Evolutionary conservation across 164 flowering plant species (phyloP), one percentile per base, ranked within the genome.

Genomic region (Stephania japonica): DNA sequence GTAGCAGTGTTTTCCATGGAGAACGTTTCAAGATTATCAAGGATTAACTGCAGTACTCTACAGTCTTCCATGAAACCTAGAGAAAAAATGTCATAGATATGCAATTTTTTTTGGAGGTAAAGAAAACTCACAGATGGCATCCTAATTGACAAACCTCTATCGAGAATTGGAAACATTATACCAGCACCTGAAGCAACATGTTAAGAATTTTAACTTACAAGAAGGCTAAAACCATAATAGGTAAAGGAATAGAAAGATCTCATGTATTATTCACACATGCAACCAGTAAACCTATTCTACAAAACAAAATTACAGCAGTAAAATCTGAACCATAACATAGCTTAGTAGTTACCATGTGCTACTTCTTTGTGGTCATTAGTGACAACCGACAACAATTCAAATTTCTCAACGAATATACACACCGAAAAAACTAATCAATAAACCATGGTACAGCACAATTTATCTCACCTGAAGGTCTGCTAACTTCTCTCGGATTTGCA

Each of bases 401-500:
- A 56, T 2, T 21, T 59, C 64, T 19, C 23, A 59, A 59, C 9
- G 64, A 59, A 59, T 14, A 50, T 13, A 50, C 19, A 19, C 1
- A 4, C 38, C 5, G 59, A 59, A 59, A 24, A 59, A 10, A 59
- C n/a, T 24, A 59, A 59, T 19, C 1, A 0, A 59, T 24, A 19
- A 59, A 59, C 49, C 18, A 47, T 19, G 56, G 14, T 43, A 38
- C 65, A 9, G 62, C 7, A 49, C 11, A 8, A 65, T 72, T 9
- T 64, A 26, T 16, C 80, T 71, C 75, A 95, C 99, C 94, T 91
- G 94, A 78, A 95, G 93, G 66, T 91, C 97, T 59, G 87, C 88
- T 74, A 95, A 75, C 80, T 93, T 95, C 75, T 93, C 99, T 44
- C 99, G 99, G 65, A 95, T 91, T 81, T 87, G 95, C 93, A 95